phyloP scores from a whole-genome alignment of 371 early-diverging fungal species.

The Batkoa obscura region DNA sequence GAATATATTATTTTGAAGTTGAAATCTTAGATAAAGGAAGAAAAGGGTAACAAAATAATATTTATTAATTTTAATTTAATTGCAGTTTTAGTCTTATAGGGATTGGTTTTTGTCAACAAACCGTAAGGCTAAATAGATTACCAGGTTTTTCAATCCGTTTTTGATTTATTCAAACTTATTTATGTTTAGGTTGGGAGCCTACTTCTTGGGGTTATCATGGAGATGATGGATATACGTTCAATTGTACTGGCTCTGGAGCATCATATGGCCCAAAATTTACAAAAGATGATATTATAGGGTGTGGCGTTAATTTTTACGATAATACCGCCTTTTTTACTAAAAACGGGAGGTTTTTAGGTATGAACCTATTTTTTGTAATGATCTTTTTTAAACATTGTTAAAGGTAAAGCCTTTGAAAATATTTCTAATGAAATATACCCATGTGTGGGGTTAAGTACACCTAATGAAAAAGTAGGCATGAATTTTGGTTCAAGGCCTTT shows the following conservation, averaged over 20 bases:
- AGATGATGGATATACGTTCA: slow-evolving; percentile 69
- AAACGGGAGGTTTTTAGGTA: slow-evolving; percentile 70
- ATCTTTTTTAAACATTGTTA: neutral
- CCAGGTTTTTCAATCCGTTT: slow-evolving; percentile 33
- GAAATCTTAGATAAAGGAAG: slow-evolving; percentile 67
- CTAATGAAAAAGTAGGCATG: slow-evolving; percentile 60
- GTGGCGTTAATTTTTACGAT: slow-evolving; percentile 65
- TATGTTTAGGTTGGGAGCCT: slow-evolving; percentile 44
- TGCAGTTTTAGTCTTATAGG: slow-evolving; percentile 53
- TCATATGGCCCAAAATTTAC: slow-evolving; percentile 78
- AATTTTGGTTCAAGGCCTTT: slow-evolving; percentile 84
- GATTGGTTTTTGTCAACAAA: slow-evolving; percentile 49
- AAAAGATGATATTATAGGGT: slow-evolving; percentile 83
- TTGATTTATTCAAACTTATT: neutral
- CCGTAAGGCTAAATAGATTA: slow-evolving; percentile 35
- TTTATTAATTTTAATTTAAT: no score
- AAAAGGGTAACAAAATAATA: slow-evolving; percentile 74
- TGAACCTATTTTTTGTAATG: slow-evolving; percentile 1
- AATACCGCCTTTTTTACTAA: slow-evolving; percentile 72
- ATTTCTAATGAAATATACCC: slow-evolving; percentile 47
- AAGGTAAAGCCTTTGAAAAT: slow-evolving; percentile 29
- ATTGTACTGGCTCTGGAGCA: slow-evolving; percentile 56
- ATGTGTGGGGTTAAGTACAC: slow-evolving; percentile 74
- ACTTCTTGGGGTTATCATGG: slow-evolving; percentile 79
- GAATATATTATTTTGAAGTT: slow-evolving; percentile 83